Evolutionary conservation across 768 basidiomycete genomes (phyloP), one percentile per base, ranked within the genome.

Genomic region (Mycena rebaudengoi): DNA sequence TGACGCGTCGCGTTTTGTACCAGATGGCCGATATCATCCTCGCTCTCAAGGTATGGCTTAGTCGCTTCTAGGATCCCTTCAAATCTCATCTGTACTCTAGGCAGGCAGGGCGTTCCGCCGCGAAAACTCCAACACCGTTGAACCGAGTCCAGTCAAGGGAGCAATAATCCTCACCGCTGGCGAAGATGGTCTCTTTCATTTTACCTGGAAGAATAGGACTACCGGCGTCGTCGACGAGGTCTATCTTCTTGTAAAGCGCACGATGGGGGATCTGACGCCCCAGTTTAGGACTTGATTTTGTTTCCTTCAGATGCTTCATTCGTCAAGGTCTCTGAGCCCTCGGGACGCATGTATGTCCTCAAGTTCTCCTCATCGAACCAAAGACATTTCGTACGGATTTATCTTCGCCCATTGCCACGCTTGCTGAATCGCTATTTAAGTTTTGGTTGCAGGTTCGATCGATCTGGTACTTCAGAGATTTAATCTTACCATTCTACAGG

Each of bases 361-460:
- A 94, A 92, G 77, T 97, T 98, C 80, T 89, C 91, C 0, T 95
- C 92, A 21, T 96, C 95, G 14, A 86, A 94, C 73, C 92, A 94
- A 72, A 87, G 88, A 65, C 92, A 96, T 75, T 97, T 98, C 75
- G 95, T 96, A 56, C 4, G 71, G 76, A 88, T 82, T n/a, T 25
- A n/a, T n/a, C n/a, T n/a, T n/a, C n/a, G n/a, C 35, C 28, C n/a
- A 10, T 32, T 14, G 23, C 39, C 39, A 12, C 56, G 20, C 23
- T 32, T 45, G 41, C 65, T 50, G 55, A n/a, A 62, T 65, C 23
- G 60, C 55, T n/a, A 3, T 13, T 62, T 7, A 69, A 95, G 93
- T 95, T 93, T 70, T 95, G 92, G 92, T 81, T 94, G 86, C 93
- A 94, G 90, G 92, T 92, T 75, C 23, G 23, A 6, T 55, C n/a